These are phyloP conservation scores for Tirmania nivea DNA, from an alignment of 495 filamentous ascomycete genomes.

Conservation along the genomic window DNA sequence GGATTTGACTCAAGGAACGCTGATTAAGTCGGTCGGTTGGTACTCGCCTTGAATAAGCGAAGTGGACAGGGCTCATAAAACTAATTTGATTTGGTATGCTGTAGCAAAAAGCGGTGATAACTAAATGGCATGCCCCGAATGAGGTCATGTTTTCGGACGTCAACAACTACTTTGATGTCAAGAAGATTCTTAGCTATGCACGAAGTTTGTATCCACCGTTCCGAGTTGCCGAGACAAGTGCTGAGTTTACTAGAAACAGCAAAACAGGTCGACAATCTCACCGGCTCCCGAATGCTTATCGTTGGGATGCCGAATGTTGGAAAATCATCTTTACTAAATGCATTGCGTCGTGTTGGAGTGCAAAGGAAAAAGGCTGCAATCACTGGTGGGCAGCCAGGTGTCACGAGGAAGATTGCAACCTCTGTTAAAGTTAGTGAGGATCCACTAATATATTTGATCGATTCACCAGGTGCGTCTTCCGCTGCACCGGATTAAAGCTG, in stretches of 20 bases:
- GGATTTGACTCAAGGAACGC: constrained; percentile 37
- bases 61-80: not conserved
- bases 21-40: constrained; percentile 11
- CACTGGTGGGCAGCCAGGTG: constrained; percentile 70
- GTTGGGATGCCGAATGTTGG: constrained; percentile 96
- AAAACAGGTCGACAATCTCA: constrained; percentile 28
- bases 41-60: not conserved
- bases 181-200: constrained; percentile 34
- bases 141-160: constrained; percentile 44
- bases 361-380: constrained; percentile 44
- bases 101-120: constrained; percentile 31
- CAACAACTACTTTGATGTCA: constrained; percentile 28
- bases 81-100: not conserved
- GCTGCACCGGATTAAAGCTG: not conserved
- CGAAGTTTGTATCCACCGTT: constrained; percentile 19
- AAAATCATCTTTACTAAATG: constrained; percentile 78
- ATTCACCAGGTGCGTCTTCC: constrained; percentile 30
- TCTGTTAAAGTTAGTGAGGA: constrained; percentile 58
- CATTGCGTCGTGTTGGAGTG: constrained; percentile 48
- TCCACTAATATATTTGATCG: constrained; percentile 42
- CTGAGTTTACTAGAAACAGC: constrained; percentile 5
- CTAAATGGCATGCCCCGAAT: constrained; percentile 33
- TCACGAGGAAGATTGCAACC: constrained; percentile 66
- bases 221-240: too few relatives aligned
- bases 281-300: constrained; percentile 57